Percentiles rank a stretch among this genome's conserved stretches.
Conservation (phyloP, 1,284 basidiomycete species). For the Vanrija humicola region DNA sequence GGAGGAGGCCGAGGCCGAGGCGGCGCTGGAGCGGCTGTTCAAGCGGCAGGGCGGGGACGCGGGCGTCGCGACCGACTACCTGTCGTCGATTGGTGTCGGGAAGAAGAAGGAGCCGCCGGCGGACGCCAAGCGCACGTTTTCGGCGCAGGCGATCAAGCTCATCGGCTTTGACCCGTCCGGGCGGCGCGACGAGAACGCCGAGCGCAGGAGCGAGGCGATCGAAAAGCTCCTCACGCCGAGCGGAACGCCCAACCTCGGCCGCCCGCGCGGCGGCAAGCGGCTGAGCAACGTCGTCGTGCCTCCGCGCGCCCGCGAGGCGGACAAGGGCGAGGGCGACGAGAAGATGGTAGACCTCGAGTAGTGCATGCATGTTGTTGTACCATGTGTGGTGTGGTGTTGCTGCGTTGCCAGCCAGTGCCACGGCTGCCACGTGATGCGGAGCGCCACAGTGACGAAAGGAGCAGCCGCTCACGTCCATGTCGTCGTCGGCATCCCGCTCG, state of each 20-base stretch:
- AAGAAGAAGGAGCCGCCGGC: slow-evolving; percentile 19
- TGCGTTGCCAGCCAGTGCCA: too few relatives aligned
- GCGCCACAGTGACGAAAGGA: too few relatives aligned
- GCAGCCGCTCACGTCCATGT: too few relatives aligned
- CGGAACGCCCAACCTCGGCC: slow-evolving; percentile 2
- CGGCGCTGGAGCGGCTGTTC: slow-evolving; percentile 58
- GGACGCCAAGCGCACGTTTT: slow-evolving; percentile 39
- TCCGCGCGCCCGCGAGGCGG: background rate
- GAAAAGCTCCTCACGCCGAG: slow-evolving; percentile 11
- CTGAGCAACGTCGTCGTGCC: slow-evolving; percentile 3
- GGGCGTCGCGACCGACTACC: slow-evolving; percentile 36
- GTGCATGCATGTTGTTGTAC: slow-evolving; percentile 4
- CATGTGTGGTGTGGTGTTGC: too few relatives aligned
- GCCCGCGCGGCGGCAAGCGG: slow-evolving; percentile 4
- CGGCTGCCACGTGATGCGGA: too few relatives aligned
- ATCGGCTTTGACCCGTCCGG: slow-evolving; percentile 47
- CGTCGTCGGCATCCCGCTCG: too few relatives aligned
- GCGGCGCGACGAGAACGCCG: slow-evolving; percentile 12
- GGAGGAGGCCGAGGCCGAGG: slow-evolving; percentile 60
- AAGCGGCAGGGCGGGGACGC: slow-evolving; percentile 36
- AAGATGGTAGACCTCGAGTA: slow-evolving; percentile 30
- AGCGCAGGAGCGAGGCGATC: slow-evolving; percentile 27
- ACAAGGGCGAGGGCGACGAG: slow-evolving; percentile 9
- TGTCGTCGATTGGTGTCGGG: slow-evolving; percentile 53
- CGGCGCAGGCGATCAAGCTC: slow-evolving; percentile 37